phyloP scores from a whole-genome alignment of 2,329 filamentous ascomycete genomes.

The Arthrobotrys megalospora region DNA sequence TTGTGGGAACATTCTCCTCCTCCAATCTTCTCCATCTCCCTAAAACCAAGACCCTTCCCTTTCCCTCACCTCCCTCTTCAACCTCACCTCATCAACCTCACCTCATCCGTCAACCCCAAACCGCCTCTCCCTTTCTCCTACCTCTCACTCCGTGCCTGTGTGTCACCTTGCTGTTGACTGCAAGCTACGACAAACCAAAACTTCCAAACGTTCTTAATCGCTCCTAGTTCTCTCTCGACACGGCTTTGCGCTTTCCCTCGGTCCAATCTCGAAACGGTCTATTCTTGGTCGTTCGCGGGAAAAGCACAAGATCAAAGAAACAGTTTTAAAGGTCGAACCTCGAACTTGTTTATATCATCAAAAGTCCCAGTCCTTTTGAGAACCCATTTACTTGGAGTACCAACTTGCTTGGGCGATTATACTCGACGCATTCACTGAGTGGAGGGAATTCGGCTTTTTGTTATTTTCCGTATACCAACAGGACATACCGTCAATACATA shows the following conservation, averaged over 20 bases:
- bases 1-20: constrained; percentile 32
- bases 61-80: constrained; percentile 42
- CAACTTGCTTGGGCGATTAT: constrained; percentile 49
- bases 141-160: constrained; percentile 49
- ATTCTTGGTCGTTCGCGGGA: constrained; percentile 28
- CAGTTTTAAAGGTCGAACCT: constrained; percentile 35
- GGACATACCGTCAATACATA: constrained; percentile 17
- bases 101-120: constrained; percentile 49
- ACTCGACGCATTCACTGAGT: constrained; percentile 52
- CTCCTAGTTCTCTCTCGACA: constrained; percentile 42
- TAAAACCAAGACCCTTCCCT: constrained; percentile 58
- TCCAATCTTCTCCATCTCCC: constrained; percentile 41
- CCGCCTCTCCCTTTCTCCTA: constrained; percentile 45
- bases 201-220: constrained; percentile 35
- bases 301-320: constrained; percentile 19
- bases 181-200: constrained; percentile 57
- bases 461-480: constrained; percentile 29
- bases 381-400: constrained; percentile 62
- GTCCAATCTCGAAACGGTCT: constrained; percentile 42
- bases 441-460: constrained; percentile 44
- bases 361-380: constrained; percentile 40
- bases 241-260: constrained; percentile 44
- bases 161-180: constrained; percentile 57
- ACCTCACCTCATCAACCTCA: constrained; percentile 46
- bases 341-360: constrained; percentile 23